These are phyloP conservation scores for Pythium aquatile DNA, from an alignment of 352 stramenopile species.

Conservation along the genomic window DNA sequence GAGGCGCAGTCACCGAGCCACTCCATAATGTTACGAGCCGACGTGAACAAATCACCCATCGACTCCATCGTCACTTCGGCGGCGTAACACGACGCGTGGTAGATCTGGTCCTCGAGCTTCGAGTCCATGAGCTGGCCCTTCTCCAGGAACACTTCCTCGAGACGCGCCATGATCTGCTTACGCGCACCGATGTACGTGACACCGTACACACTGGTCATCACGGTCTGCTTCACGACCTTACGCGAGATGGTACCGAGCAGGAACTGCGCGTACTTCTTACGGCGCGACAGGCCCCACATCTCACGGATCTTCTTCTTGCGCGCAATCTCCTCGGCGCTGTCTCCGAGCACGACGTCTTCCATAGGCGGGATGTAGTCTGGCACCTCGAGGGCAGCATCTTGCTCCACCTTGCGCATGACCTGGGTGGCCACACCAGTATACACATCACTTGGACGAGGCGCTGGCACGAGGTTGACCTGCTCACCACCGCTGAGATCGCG, in stretches of 20 bases:
- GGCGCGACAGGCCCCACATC: slow-evolving; percentile 42
- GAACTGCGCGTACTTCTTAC: slow-evolving; percentile 66
- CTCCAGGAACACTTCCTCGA: slow-evolving; percentile 90
- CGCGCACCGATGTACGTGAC: slow-evolving; percentile 99
- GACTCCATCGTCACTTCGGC: slow-evolving; percentile 95
- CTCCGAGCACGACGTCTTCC: slow-evolving; percentile 25
- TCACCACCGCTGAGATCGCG: slow-evolving; percentile 92
- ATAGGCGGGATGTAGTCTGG: slow-evolving; percentile 36
- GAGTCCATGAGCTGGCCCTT: slow-evolving; percentile 76
- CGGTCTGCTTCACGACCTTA: slow-evolving; percentile 99
- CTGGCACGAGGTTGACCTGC: slow-evolving; percentile 96
- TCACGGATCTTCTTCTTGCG: slow-evolving; percentile 30
- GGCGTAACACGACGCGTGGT: slow-evolving; percentile 90
- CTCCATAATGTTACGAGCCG: slow-evolving; percentile 94
- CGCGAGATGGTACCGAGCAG: slow-evolving; percentile 79
- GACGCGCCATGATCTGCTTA: slow-evolving; percentile 96
- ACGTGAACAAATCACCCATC: slow-evolving; percentile 96
- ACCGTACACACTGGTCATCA: slow-evolving; percentile 99
- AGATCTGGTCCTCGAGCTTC: slow-evolving; percentile 86
- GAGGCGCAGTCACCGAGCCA: slow-evolving; percentile 75
- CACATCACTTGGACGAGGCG: slow-evolving; percentile 96
- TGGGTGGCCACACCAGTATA: slow-evolving; percentile 93
- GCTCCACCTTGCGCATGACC: slow-evolving; percentile 80
- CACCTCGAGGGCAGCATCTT: slow-evolving; percentile 52
- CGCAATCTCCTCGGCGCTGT: slow-evolving; percentile 11